Evolutionary conservation across 805 yeast species (phyloP), one percentile per base, ranked within the genome.

Genomic region (Debaryomyces tyrocola): DNA sequence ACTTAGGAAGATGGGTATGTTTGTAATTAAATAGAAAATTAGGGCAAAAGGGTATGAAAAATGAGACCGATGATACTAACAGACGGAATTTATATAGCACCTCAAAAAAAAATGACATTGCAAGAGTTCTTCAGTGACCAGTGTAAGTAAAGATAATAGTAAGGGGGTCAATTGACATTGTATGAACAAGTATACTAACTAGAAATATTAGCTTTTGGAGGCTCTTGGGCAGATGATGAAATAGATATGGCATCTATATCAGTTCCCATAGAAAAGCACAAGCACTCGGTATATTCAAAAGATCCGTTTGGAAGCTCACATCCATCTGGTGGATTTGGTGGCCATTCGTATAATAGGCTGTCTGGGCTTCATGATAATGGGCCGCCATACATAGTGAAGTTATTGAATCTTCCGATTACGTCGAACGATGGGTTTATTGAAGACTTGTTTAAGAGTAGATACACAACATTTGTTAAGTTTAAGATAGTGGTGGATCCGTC

Each of bases 331-430:
- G 46, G 46, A 5, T 40, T 21, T 33, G 45, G 48, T 4, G 46
- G 49, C 10, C 49, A 50, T 15, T 40, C 43, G 17, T 41, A 43
- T 34, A 21, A 17, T n/a, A 34, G 57, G 44, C 45, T 44, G 41
- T 39, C 52, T 3, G 35, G 42, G 33, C 31, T 41, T 7, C 41
- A 35, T 45, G 63, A 60, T 43, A 37, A 47, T 33, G 71, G 74
- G 0, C 86, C 87, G 0, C 91, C 91, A 1, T 85, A 73, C 59
- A 84, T 85, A 46, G 79, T 80, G 38, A 85, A 84, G 58, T 71
- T 87, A 44, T 62, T 79, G 6, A 81, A 83, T 49, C 62, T 87
- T 33, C 88, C 90, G 0, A 69, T 78, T 2, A 73, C 74, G 18
- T 74, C 83, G 33, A 73, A 78, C 43, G 74, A 78, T 18, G 67